Percentiles rank a stretch among this genome's conserved stretches.
Evolutionary conservation across 192 early-diverging fungal species (phyloP).

Genomic region (Entomortierella parvispora): DNA sequence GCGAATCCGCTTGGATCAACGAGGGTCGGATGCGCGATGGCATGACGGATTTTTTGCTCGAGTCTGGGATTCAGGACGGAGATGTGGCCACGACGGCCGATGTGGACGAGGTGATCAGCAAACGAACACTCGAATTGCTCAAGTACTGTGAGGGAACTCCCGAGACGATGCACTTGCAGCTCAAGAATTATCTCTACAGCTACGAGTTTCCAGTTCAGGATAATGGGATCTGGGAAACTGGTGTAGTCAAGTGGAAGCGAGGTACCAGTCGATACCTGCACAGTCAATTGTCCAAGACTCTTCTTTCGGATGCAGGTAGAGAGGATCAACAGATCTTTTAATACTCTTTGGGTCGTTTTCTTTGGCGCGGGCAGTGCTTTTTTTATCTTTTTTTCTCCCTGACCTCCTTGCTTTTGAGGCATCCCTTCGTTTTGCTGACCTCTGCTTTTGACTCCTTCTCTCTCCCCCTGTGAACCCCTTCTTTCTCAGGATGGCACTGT

Average conservation of each 20-base stretch:
- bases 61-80: conserved; percentile 14
- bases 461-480: not conserved
- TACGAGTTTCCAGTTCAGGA: conserved; percentile 64
- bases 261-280: conserved; percentile 39
- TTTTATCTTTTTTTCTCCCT: not conserved
- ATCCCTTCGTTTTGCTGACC: no score
- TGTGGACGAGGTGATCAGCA: conserved; percentile 66
- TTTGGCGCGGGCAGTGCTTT: no score
- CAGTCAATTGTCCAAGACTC: conserved; percentile 30
- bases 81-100: conserved; percentile 65
- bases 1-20: conserved; percentile 58
- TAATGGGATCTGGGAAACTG: conserved; percentile 56
- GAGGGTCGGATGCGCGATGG: conserved; percentile 54
- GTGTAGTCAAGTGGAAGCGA: conserved; percentile 40
- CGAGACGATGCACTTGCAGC: conserved; percentile 56
- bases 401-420: not conserved
- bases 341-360: no score
- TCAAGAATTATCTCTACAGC: conserved; percentile 65
- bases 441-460: not conserved
- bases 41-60: conserved; percentile 53
- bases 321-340: no score
- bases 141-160: conserved; percentile 57
- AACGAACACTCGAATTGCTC: conserved; percentile 54
- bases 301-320: conserved; percentile 63
- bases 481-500: conserved; percentile 66